Base-by-base conservation (phyloP, 352 stramenopile genomes). In the Pythium sukuiense region DNA sequence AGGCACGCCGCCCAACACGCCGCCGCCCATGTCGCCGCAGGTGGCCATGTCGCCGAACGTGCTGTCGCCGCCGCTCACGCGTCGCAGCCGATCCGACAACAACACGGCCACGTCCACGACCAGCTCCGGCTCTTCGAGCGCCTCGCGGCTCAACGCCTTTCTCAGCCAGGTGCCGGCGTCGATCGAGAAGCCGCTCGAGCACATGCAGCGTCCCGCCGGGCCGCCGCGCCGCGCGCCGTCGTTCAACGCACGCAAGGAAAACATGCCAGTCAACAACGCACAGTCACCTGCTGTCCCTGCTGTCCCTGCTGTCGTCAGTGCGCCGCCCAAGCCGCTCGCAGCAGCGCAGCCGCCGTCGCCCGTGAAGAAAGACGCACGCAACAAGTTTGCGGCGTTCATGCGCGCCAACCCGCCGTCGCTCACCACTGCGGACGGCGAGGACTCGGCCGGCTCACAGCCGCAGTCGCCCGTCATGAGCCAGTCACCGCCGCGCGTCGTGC, bases 311-410 rank as follows among this genome's bases (percentile, higher is more conserved):
- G 24, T 56, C 20, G 27, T 49, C 13, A 18, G 35, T 20, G 30
- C 54, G 55, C 53, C 63, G 24, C n/a, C 56, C 37, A 71, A 68
- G 45, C 9, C 69, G 2, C 49, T 55, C 4, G 43, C 63, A 18
- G 67, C 74, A 2, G 69, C 65, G 32, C 76, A 69, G 14, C 69
- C 72, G 9, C 71, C 76, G 2, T 54, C 63, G 16, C 56, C 62
- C 16, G 20, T 59, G 29, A 72, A 76, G 56, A 74, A 70, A 2
- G 73, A 89, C 18, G 59, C 79, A 9, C 83, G 82, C 48, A 89
- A 88, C 68, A 94, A 94, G 64, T 90, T 94, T 53, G 82, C 85
- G 26, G 82, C 82, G 24, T 94, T 94, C 59, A 89, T 94, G 81
- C 77, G 81, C 50, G 72, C 82, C n/a, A 90, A 90, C 35, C 83